These are phyloP conservation scores for Cryptococcus depauperatus DNA, from an alignment of 1,284 basidiomycete genomes.

Conservation along the genomic window DNA sequence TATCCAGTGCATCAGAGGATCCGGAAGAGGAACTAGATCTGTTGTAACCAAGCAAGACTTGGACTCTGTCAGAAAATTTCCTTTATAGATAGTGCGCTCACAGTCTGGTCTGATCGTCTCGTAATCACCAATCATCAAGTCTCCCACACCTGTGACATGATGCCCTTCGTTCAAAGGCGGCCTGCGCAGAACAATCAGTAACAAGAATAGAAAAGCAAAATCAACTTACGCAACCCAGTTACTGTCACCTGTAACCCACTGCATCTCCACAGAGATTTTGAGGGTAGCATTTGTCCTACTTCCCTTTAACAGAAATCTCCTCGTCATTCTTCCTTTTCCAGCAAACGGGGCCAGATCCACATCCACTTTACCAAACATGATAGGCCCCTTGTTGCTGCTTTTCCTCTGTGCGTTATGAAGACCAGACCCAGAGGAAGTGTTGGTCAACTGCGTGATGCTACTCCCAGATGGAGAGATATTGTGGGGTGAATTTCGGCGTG, in stretches of 20 bases:
- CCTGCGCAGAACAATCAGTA: conserved; percentile 12
- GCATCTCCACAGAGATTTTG: conserved; percentile 40
- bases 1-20: conserved; percentile 14
- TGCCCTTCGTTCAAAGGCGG: conserved; percentile 38
- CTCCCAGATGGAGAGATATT: background rate
- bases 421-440: background rate
- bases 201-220: background rate
- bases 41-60: conserved; percentile 24
- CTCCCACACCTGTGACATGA: conserved; percentile 25
- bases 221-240: conserved; percentile 32
- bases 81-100: background rate
- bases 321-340: conserved; percentile 32
- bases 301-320: conserved; percentile 38
- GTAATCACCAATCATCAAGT: conserved; percentile 12
- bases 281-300: conserved; percentile 44
- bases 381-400: conserved; percentile 4
- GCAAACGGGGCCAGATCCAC: conserved; percentile 45
- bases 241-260: conserved; percentile 35
- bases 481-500: background rate
- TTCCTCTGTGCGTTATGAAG: conserved; percentile 1
- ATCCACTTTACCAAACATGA: conserved; percentile 37
- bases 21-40: conserved; percentile 22
- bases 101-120: background rate
- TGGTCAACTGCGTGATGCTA: background rate
- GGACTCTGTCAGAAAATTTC: background rate